A percentile compares a stretch with the other conserved stretches of the same genome.
phyloP scores from a whole-genome alignment of 495 filamentous ascomycete genomes.

The Penicillium nucicola region DNA sequence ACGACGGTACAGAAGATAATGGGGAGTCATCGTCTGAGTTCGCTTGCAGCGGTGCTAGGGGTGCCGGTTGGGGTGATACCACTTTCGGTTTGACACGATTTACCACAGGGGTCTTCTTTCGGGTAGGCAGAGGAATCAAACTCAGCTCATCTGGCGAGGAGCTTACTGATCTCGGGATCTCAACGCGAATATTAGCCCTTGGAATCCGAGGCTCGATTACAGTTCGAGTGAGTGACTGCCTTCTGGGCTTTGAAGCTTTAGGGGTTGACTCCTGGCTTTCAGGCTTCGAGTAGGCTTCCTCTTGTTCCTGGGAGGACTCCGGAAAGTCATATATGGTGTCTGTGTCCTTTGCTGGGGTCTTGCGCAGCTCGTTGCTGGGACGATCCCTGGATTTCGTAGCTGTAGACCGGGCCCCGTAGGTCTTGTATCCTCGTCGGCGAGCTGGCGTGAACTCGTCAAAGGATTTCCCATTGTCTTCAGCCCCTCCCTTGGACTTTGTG shows the following conservation, averaged over 20 bases:
- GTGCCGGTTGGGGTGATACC: neutral
- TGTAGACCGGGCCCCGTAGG: constrained; percentile 12
- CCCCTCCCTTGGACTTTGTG: neutral
- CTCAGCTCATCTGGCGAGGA: constrained; percentile 33
- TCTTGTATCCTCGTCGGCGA: constrained; percentile 5
- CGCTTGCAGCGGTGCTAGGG: neutral
- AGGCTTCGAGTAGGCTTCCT: constrained; percentile 6
- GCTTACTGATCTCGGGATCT: constrained; percentile 6
- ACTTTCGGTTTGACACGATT: neutral
- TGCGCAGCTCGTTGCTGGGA: neutral
- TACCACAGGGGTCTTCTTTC: constrained; percentile 3
- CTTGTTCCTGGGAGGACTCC: constrained; percentile 7
- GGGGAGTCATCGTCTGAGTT: constrained; percentile 33
- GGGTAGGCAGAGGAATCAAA: constrained; percentile 13
- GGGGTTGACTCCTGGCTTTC: constrained; percentile 7
- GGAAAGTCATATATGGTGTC: constrained; percentile 22
- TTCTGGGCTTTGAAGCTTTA: neutral
- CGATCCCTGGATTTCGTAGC: constrained; percentile 4
- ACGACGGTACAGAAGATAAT: constrained; percentile 42
- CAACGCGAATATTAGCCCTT: neutral
- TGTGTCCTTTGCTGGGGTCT: neutral
- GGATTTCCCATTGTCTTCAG: neutral
- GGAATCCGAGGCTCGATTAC: neutral
- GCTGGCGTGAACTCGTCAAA: constrained; percentile 2
- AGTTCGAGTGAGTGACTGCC: neutral